Evolutionary conservation across 164 flowering plant genomes (phyloP).

Genomic region (Chimonanthus praecox): DNA sequence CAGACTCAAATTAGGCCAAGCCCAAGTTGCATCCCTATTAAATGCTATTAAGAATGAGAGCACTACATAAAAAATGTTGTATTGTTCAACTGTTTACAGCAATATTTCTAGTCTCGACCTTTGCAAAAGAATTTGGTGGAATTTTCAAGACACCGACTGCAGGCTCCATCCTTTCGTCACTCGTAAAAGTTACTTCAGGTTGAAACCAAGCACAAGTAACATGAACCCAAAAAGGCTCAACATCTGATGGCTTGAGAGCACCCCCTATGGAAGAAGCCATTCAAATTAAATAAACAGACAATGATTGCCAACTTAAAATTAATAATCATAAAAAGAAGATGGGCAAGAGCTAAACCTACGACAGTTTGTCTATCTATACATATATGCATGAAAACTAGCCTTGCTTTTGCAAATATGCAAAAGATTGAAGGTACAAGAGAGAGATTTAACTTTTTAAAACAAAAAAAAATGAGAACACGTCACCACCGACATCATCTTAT

Average conservation of each 20-base stretch:
- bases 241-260: constrained; percentile 93
- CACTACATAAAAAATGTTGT: too few relatives aligned
- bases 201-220: constrained; percentile 99
- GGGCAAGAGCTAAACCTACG: too few relatives aligned
- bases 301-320: not conserved
- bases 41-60: too few relatives aligned
- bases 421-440: not conserved
- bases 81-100: not conserved
- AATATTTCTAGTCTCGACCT: constrained; percentile 35
- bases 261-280: constrained; percentile 51
- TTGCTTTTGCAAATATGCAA: not conserved
- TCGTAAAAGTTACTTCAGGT: constrained; percentile 84
- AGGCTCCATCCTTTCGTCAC: constrained; percentile 96
- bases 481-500: too few relatives aligned
- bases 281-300: not conserved
- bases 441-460: too few relatives aligned
- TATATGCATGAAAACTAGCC: not conserved
- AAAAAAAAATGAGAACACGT: too few relatives aligned
- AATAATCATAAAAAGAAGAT: too few relatives aligned
- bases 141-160: constrained; percentile 86
- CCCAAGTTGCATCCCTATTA: too few relatives aligned
- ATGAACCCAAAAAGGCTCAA: constrained; percentile 90
- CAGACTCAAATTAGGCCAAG: too few relatives aligned
- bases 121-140: constrained; percentile 66
- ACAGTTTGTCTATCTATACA: too few relatives aligned